Evolutionary conservation across 176 grass and related monocot genomes (phyloP), one percentile per base, ranked within the genome.

Genomic region (Musa itinerans): DNA sequence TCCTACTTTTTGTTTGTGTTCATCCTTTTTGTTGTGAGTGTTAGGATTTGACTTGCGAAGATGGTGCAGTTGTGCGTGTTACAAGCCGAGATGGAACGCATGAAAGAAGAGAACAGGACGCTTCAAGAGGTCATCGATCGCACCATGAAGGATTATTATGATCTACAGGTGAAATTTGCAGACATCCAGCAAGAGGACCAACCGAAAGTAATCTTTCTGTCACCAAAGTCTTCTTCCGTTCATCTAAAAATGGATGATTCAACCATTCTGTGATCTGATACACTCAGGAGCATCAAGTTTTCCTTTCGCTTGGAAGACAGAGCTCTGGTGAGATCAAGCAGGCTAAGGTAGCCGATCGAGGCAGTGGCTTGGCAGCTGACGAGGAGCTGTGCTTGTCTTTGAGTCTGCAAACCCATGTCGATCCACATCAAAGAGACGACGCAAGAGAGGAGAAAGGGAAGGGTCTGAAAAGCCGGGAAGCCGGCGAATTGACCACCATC

Each of bases 31-130:
- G 50, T 15, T 50, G 13, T 5, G 34, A 43, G 4, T 43, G 34
- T 43, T 6, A 5, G 34, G 34, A 43, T 43, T 61, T 77, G 12
- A 8, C 13, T 52, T 57, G 22, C 16, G 16, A 66, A 15, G 55
- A 14, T 77, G 43, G n/a, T 80, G 14, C 79, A 98, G 95, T 62
- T 94, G 65, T 78, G 80, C 78, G 55, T 63, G 78, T 80, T 94
- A 75, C 90, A 99, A 80, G 80, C 79, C 23, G 84, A 91, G 84
- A 87, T 99, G 86, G 86, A 89, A 82, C 87, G 81, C 52, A 83
- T 99, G 84, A 91, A 89, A 84, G 86, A 93, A 73, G 95, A 99
- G 78, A 99, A 99, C 83, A 57, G 49, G 83, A 61, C 84, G 53
- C 86, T 94, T 73, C 81, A 72, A 74, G 82, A 71, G 78, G 76